phyloP scores from a whole-genome alignment of 495 filamentous ascomycete species.

The Pyrenula massariospora region DNA sequence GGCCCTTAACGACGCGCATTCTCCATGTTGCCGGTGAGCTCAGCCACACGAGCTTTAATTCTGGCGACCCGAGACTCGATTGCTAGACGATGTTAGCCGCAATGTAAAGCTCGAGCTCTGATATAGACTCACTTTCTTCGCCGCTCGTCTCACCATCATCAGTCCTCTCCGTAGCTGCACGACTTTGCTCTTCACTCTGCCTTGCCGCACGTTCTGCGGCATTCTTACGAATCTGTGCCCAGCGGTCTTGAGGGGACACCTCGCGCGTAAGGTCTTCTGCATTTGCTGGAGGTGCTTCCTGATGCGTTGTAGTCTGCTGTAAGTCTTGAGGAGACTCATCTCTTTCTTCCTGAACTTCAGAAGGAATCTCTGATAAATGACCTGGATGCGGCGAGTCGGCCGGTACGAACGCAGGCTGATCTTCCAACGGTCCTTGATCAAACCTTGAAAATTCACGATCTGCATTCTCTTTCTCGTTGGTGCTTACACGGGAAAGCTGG shows the following conservation, averaged over 20 bases:
- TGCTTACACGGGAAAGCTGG: constrained; percentile 46
- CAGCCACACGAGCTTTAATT: constrained; percentile 94
- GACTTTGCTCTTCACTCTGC: constrained; percentile 47
- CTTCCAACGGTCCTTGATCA: constrained; percentile 77
- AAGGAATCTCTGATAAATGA: background rate
- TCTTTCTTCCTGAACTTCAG: background rate
- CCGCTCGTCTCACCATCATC: constrained; percentile 83
- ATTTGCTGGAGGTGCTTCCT: background rate
- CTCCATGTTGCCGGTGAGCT: constrained; percentile 80
- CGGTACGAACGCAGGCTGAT: constrained; percentile 77
- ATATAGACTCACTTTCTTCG: constrained; percentile 74
- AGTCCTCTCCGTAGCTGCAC: constrained; percentile 30
- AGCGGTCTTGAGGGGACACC: constrained; percentile 50
- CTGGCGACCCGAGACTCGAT: constrained; percentile 94
- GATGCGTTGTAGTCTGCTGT: background rate
- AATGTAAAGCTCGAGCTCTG: background rate
- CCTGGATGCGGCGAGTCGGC: constrained; percentile 37
- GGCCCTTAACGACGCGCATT: constrained; percentile 7
- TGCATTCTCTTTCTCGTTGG: constrained; percentile 53
- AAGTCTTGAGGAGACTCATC: constrained; percentile 7
- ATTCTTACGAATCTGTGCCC: constrained; percentile 93
- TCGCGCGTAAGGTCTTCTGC: constrained; percentile 14
- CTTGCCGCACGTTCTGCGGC: constrained; percentile 65
- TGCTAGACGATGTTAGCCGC: constrained; percentile 36
- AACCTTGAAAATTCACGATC: constrained; percentile 71